Evolutionary conservation across 2,329 filamentous ascomycete genomes (phyloP).

Genomic region (Westerdykella aurantiaca): DNA sequence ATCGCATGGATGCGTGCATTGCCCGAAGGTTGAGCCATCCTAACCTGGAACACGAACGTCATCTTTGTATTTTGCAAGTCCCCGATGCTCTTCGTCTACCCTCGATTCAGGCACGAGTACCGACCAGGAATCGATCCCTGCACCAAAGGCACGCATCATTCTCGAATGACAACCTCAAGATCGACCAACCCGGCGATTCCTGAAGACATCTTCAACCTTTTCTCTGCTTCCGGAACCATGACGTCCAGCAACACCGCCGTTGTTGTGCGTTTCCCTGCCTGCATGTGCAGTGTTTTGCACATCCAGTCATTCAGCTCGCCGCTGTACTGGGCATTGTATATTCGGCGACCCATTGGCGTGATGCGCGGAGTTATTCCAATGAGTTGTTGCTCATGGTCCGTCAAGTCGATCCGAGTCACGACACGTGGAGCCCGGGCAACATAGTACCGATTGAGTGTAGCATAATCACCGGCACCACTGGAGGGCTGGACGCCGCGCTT

Average conservation of each 20-base stretch:
- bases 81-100: too few species aligned
- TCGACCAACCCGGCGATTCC: slow-evolving; percentile 14
- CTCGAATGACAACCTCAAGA: slow-evolving; percentile 8
- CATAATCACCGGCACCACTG: slow-evolving; percentile 4
- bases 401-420: slow-evolving; percentile 20
- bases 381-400: slow-evolving; percentile 8
- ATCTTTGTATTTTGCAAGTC: too few species aligned
- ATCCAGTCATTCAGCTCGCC: slow-evolving; percentile 24
- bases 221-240: slow-evolving; percentile 11
- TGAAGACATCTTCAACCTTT: slow-evolving; percentile 13
- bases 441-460: slow-evolving; percentile 8
- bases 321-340: slow-evolving; percentile 17
- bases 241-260: slow-evolving; percentile 6
- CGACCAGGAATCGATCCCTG: too few species aligned
- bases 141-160: too few species aligned
- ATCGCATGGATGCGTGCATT: too few species aligned
- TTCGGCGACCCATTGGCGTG: neutral
- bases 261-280: slow-evolving; percentile 9
- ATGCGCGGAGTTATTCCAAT: slow-evolving; percentile 1
- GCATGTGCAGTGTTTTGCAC: slow-evolving; percentile 8
- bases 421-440: slow-evolving; percentile 14
- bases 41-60: too few species aligned
- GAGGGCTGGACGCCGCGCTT: neutral
- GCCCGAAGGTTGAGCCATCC: too few species aligned
- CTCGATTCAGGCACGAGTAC: too few species aligned